Percentiles rank a stretch among this genome's conserved stretches.
Evolutionary conservation across 345 rosid genomes (phyloP).

Genomic region (Lepidium africanum): DNA sequence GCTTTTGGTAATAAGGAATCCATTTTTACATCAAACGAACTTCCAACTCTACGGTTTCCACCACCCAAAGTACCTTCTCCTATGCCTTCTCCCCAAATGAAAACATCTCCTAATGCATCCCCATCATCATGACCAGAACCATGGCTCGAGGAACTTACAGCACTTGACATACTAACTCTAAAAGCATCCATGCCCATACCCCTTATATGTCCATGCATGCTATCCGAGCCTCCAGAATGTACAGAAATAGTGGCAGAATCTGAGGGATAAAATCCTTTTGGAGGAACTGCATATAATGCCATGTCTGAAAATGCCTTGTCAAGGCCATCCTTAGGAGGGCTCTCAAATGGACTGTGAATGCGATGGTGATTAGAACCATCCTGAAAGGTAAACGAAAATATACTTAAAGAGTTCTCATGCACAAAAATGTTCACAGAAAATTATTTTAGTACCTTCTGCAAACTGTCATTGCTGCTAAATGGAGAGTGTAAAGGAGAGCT

Average conservation of each 20-base stretch:
- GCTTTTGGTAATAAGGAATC: slow-evolving; percentile 45
- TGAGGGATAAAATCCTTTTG: slow-evolving; percentile 74
- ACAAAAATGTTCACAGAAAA: not conserved
- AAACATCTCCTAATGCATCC: slow-evolving; percentile 45
- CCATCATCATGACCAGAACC: slow-evolving; percentile 45
- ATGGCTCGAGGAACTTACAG: slow-evolving; percentile 44
- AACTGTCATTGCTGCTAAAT: slow-evolving; percentile 77
- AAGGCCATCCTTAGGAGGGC: slow-evolving; percentile 88
- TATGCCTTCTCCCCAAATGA: slow-evolving; percentile 49
- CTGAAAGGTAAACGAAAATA: slow-evolving; percentile 32
- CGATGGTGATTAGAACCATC: slow-evolving; percentile 68
- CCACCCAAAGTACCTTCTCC: slow-evolving; percentile 37
- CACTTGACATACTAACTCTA: slow-evolving; percentile 97
- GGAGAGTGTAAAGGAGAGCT: slow-evolving; percentile 76
- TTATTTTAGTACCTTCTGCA: slow-evolving; percentile 57
- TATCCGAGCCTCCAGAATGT: slow-evolving; percentile 94
- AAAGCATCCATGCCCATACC: slow-evolving; percentile 68
- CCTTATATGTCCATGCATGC: slow-evolving; percentile 80
- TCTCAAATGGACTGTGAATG: slow-evolving; percentile 85
- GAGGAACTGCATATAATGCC: slow-evolving; percentile 67
- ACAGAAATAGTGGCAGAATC: slow-evolving; percentile 82
- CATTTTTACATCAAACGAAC: slow-evolving; percentile 24
- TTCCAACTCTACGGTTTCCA: slow-evolving; percentile 25
- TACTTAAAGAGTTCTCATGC: not conserved
- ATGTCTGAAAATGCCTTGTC: slow-evolving; percentile 87